These are phyloP conservation scores for Aspergillus fischeri DNA, from an alignment of 2,329 filamentous ascomycete genomes.

Conservation along the genomic window DNA sequence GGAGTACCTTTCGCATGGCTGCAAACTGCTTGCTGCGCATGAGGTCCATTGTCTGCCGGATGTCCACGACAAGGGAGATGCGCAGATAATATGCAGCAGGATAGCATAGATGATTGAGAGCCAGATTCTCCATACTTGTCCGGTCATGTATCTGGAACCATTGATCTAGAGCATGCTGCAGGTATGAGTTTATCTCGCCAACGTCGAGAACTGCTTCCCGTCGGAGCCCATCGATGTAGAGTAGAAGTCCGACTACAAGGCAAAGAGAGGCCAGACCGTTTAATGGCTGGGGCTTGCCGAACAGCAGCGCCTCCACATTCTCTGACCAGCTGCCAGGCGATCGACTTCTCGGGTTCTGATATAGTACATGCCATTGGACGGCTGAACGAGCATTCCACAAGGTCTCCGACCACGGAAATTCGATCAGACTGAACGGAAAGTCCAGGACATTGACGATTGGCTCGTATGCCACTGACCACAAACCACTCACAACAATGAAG, in stretches of 20 bases:
- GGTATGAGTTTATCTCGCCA: background rate
- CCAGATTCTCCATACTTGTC: background rate
- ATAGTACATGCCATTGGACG: background rate
- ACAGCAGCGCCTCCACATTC: background rate
- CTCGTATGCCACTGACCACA: background rate
- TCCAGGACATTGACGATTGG: background rate
- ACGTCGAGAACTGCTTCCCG: background rate
- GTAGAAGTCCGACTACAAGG: background rate
- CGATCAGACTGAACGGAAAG: background rate
- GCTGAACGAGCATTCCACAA: background rate
- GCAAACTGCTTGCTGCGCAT: background rate
- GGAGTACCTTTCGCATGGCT: background rate
- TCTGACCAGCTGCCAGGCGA: background rate
- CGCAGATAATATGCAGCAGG: background rate
- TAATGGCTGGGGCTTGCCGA: background rate
- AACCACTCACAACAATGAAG: background rate
- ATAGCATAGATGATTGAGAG: background rate
- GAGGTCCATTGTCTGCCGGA: background rate
- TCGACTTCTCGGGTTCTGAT: background rate
- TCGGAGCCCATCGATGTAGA: background rate
- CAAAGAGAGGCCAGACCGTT: background rate
- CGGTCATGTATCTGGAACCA: background rate
- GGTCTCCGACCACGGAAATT: background rate
- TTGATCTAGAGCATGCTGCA: background rate
- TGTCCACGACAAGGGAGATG: background rate